Evolutionary conservation across 2,329 filamentous ascomycete genomes (phyloP), one percentile per base, ranked within the genome.

Genomic region (Aspergillus niger): DNA sequence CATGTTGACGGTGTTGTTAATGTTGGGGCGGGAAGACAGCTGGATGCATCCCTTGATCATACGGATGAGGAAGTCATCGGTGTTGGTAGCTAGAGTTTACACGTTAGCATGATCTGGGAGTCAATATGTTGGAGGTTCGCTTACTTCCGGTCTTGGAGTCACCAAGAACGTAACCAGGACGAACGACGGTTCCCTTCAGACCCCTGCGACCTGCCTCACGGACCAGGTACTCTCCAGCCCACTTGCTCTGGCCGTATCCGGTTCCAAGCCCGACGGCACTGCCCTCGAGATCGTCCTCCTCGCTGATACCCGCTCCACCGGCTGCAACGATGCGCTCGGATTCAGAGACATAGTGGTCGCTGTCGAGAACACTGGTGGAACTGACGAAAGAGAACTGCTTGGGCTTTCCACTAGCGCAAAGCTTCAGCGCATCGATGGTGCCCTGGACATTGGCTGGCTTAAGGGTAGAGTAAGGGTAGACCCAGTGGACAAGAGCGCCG

Each of bases 161-260:
- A 24, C 92, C 94, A 3, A 90, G 83, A 39, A 97, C 87, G 74
- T 97, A 97, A 30, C 94, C 92, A 3, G 94, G 89, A 11, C 94
- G 87, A 52, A 97, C 82, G 44, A 97, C 86, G 22, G 88, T 84
- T 15, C 91, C 93, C 15, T 79, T 81, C 2, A 97, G 85, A 11
- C 94, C 93, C 58, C 91, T 85, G 59, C 81, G 81, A 53, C 92
- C 91, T 26, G 94, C 93, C 74, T 91, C 90, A 24, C 91, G 85
- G 22, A 92, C 85, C 51, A 97, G 82, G 66, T 85, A 85, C 71
- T 89, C 87, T 3, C 85, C 84, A 5, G 86, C 90, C 92, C 92
- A 97, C 79, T 98, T 97, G 65, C 86, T 87, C 75, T 97, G 93
- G 2, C 94, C 93, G 70, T 97, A 97, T 5, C 94, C 93, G 1